Conservation (phyloP, 2,329 filamentous ascomycete species). For the Coniochaeta hoffmannii region DNA sequence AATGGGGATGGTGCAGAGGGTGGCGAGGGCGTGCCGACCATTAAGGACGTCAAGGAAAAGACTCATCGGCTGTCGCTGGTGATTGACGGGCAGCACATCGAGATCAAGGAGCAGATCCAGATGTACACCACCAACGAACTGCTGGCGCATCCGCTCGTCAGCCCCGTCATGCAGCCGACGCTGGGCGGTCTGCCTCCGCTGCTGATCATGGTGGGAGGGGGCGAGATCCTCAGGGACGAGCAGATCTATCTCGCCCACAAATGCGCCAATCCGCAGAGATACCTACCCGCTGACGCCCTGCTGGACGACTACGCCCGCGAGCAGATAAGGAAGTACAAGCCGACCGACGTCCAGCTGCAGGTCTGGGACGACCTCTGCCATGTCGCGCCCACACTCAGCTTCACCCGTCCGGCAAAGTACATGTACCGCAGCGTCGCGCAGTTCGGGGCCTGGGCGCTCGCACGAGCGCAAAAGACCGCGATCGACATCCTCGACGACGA, state of each 20-base stretch:
- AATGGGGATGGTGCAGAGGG: constrained; percentile 1
- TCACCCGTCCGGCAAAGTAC: constrained; percentile 89
- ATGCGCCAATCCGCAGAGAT: constrained; percentile 73
- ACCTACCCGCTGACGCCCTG: constrained; percentile 58
- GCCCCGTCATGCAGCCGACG: constrained; percentile 78
- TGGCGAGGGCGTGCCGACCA: constrained; percentile 10
- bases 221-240: constrained; percentile 84
- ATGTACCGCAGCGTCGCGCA: constrained; percentile 93
- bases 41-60: constrained; percentile 13
- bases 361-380: constrained; percentile 96
- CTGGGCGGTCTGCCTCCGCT: constrained; percentile 85
- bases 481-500: constrained; percentile 81
- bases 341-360: constrained; percentile 88
- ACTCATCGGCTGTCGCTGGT: constrained; percentile 48
- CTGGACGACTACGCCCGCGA: constrained; percentile 56
- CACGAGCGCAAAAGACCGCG: constrained; percentile 68
- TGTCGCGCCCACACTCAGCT: constrained; percentile 86
- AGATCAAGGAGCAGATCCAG: constrained; percentile 89
- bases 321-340: constrained; percentile 59
- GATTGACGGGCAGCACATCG: constrained; percentile 62
- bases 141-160: constrained; percentile 80
- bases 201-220: constrained; percentile 79
- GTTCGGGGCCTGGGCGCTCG: constrained; percentile 87
- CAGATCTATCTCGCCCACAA: constrained; percentile 95
- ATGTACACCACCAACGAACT: constrained; percentile 78